phyloP scores from a whole-genome alignment of 192 early-diverging fungal genomes.

The Ambispora gerdemannii region DNA sequence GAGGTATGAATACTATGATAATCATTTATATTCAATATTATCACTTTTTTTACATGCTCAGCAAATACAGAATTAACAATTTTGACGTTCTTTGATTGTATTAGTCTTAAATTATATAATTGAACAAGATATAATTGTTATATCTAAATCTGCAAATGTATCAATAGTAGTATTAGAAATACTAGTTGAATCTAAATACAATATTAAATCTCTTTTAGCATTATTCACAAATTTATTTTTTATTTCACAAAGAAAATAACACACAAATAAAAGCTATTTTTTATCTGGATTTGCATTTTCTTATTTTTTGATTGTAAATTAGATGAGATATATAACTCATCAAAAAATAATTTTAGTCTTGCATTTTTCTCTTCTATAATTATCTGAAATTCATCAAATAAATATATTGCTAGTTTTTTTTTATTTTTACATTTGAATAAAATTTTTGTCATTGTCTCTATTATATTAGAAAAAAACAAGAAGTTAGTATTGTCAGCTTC shows the following conservation, averaged over 20 bases:
- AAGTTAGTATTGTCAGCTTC: too few relatives aligned
- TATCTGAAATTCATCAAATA: too few relatives aligned
- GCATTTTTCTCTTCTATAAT: too few relatives aligned
- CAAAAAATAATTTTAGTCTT: too few relatives aligned
- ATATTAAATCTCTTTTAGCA: background rate
- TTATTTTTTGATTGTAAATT: too few relatives aligned
- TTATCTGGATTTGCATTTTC: too few relatives aligned
- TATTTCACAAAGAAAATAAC: too few relatives aligned
- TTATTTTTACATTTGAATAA: too few relatives aligned
- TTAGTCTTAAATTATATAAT: background rate
- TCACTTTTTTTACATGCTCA: background rate
- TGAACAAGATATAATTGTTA: background rate
- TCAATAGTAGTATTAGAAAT: background rate
- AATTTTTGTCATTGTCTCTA: too few relatives aligned
- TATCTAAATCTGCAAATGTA: background rate
- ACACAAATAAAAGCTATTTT: background rate
- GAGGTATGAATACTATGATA: background rate
- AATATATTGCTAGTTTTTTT: too few relatives aligned
- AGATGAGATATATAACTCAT: too few relatives aligned
- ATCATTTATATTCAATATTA: conserved; percentile 9
- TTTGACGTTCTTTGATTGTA: background rate
- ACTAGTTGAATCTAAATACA: background rate
- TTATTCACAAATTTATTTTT: background rate
- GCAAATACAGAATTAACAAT: background rate
- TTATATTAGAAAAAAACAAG: too few relatives aligned